Base-by-base conservation (phyloP, 2,329 filamentous ascomycete species). In the Aspergillus aculeatus region DNA sequence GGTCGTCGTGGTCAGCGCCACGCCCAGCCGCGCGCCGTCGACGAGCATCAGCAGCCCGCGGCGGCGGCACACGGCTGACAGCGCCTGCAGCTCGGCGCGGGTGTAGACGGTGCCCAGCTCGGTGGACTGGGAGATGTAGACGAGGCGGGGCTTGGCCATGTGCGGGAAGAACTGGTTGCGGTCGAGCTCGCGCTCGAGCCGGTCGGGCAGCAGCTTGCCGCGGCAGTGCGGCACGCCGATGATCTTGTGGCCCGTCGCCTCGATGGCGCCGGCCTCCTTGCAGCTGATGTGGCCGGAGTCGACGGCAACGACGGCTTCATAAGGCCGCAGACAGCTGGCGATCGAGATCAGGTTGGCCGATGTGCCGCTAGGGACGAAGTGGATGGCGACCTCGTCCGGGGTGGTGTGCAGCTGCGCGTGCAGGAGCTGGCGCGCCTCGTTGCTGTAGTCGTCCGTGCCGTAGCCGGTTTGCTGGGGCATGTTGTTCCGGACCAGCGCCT, bases 281-380 rank as follows among this genome's bases (percentile, higher is more conserved):
- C 74, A 77, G 5, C 82, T 78, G 32, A 83, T 82, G 50, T 83
- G 81, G 0, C 81, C 81, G 0, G 81, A 77, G 24, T 78, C 78
- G 1, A 81, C 75, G 3, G 81, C 80, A n/a, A 83, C 77, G 19
- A 83, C 81, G 1, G 81, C 81, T 59, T 83, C 81, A 56, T 82
- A 81, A 0, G 81, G 80, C 0, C 80, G 76, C 5, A 83, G 70
- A 44, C 81, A 83, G 9, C 80, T 80, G 0, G 80, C 80, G 49
- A 83, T 83, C 48, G 78, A 82, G 55, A 83, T 83, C 41, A 81
- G 75, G 56, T 83, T 83, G 32, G 81, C 81, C 0, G 81, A 81
- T 0, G 81, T 83, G 12, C 81, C 81, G 56, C 79, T 83, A 1
- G 81, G 81, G 0, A 83, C 81, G 54, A 83, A 83, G 66, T 81